Evolutionary conservation across 2,329 filamentous ascomycete species (phyloP).

Genomic region (Aspergillus latus): DNA sequence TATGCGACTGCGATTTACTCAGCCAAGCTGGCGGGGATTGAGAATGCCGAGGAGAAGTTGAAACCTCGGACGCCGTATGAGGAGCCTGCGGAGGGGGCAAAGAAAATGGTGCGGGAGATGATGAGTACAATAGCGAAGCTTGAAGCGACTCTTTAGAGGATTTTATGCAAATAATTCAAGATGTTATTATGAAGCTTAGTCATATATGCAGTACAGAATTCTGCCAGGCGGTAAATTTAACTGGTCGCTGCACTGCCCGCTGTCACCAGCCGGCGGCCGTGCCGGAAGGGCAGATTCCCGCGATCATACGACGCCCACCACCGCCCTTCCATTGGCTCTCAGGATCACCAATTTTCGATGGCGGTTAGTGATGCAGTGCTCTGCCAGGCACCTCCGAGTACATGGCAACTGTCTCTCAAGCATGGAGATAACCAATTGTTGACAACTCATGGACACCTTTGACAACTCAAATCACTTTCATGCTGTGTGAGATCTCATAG

Average conservation of each 20-base stretch:
- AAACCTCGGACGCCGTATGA: constrained; percentile 63
- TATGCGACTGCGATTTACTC: constrained; percentile 64
- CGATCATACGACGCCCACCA: constrained; percentile 32
- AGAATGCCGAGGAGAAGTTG: constrained; percentile 59
- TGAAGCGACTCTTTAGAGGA: constrained; percentile 30
- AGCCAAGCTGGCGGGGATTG: constrained; percentile 60
- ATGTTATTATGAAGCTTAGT: neutral
- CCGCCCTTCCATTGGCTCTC: constrained; percentile 15
- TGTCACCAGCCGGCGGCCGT: constrained; percentile 5
- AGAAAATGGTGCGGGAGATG: constrained; percentile 42
- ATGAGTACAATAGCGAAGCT: constrained; percentile 45
- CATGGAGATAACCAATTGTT: constrained; percentile 4
- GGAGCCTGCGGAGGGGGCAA: constrained; percentile 44
- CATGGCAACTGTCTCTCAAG: neutral
- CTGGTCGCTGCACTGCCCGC: neutral
- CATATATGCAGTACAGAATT: neutral
- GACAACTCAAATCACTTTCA: neutral
- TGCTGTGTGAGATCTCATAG: neutral
- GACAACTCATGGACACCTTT: neutral
- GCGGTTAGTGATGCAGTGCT: neutral
- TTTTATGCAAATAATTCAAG: neutral
- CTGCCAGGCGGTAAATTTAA: neutral
- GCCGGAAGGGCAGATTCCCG: constrained; percentile 32
- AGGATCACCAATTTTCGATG: constrained; percentile 4
- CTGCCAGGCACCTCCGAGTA: constrained; percentile 1